Evolutionary conservation across 345 rosid species (phyloP).

Genomic region (Eucalyptus pumila): DNA sequence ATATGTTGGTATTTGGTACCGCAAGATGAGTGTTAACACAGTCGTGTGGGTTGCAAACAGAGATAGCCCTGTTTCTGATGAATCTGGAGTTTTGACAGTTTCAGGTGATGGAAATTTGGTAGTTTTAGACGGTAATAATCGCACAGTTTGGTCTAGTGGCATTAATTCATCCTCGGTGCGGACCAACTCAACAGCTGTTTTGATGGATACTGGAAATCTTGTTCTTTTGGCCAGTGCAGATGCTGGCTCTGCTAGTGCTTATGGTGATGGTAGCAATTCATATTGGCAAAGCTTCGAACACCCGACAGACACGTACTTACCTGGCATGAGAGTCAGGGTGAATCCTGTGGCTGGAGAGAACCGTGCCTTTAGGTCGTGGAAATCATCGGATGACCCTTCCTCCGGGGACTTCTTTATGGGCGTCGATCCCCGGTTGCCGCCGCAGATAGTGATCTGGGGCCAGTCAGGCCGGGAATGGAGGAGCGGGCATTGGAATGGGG

Average conservation of each 20-base stretch:
- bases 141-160: constrained; percentile 41
- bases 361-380: constrained; percentile 49
- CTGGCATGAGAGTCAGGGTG: constrained; percentile 45
- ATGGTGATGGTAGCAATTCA: background rate
- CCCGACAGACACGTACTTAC: constrained; percentile 50
- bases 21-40: constrained; percentile 10
- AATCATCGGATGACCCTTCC: constrained; percentile 46
- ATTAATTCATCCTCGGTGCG: constrained; percentile 9
- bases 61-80: constrained; percentile 25
- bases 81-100: constrained; percentile 26
- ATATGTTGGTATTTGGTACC: constrained; percentile 62
- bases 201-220: constrained; percentile 17
- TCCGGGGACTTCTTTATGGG: constrained; percentile 49
- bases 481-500: constrained; percentile 73
- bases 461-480: constrained; percentile 43
- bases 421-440: constrained; percentile 46
- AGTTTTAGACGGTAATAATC: constrained; percentile 24
- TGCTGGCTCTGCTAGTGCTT: background rate
- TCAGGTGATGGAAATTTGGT: constrained; percentile 38
- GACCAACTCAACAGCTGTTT: constrained; percentile 16
- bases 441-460: constrained; percentile 73
- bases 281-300: constrained; percentile 59
- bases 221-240: constrained; percentile 6
- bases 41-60: constrained; percentile 78
- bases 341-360: constrained; percentile 22